Percentiles rank a stretch among this genome's conserved stretches.
phyloP scores from a whole-genome alignment of 805 yeast species.

The Middelhovenomyces tepae region DNA sequence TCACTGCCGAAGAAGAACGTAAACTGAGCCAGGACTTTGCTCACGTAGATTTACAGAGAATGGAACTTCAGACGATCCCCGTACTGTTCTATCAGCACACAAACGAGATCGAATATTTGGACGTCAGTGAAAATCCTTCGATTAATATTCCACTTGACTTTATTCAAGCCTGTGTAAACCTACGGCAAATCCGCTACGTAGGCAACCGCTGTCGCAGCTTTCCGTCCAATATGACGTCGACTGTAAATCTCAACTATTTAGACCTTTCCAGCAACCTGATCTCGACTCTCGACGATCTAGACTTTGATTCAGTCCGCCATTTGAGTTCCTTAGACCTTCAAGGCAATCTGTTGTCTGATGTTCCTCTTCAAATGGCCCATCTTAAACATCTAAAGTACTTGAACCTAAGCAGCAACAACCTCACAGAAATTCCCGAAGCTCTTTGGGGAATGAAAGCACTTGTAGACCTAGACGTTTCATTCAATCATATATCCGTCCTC shows the following conservation, averaged over 20 bases:
- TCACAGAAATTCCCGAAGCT: slow-evolving; percentile 47
- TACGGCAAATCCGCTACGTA: slow-evolving; percentile 58
- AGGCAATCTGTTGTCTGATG: slow-evolving; percentile 57
- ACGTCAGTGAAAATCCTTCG: slow-evolving; percentile 81
- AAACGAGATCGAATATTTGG: slow-evolving; percentile 68
- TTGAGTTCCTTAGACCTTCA: slow-evolving; percentile 56
- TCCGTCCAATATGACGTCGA: slow-evolving; percentile 65
- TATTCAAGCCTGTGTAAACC: slow-evolving; percentile 68
- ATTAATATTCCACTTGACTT: slow-evolving; percentile 77
- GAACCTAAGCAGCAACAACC: slow-evolving; percentile 71
- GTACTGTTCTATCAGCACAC: slow-evolving; percentile 73
- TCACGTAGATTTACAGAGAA: slow-evolving; percentile 61
- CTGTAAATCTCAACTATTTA: slow-evolving; percentile 54
- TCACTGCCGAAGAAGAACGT: slow-evolving; percentile 64
- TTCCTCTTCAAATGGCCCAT: slow-evolving; percentile 55
- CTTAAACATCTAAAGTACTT: slow-evolving; percentile 45
- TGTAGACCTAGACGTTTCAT: slow-evolving; percentile 67
- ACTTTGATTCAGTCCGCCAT: slow-evolving; percentile 43
- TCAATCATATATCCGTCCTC: slow-evolving; percentile 55
- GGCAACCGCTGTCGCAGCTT: slow-evolving; percentile 65
- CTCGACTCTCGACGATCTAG: slow-evolving; percentile 37
- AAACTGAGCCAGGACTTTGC: slow-evolving; percentile 52
- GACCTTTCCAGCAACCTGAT: slow-evolving; percentile 76
- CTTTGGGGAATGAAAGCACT: slow-evolving; percentile 52
- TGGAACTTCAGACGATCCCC: slow-evolving; percentile 77